Evolutionary conservation across 441 rosid species (phyloP).

Genomic region (Capsella rubella): DNA sequence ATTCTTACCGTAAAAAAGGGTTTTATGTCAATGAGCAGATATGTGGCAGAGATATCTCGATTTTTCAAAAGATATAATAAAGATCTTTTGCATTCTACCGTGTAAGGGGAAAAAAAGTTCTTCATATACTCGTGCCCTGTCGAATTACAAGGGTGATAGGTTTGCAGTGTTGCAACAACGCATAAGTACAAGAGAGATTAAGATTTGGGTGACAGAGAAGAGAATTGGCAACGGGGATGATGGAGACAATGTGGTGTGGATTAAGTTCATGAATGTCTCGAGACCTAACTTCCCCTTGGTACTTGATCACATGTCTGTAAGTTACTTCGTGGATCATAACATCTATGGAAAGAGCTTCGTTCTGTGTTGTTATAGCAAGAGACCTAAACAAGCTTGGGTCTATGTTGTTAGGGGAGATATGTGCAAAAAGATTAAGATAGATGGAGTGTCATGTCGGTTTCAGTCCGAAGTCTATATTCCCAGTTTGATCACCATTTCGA

Average conservation of each 20-base stretch:
- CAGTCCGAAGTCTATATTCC: no score
- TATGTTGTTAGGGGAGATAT: not conserved
- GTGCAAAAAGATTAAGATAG: not conserved
- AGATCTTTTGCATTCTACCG: not conserved
- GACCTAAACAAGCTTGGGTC: not conserved
- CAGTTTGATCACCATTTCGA: no score
- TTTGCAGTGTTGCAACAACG: not conserved
- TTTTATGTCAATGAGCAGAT: no score
- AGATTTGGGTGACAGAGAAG: not conserved
- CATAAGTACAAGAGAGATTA: not conserved
- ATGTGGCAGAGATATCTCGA: not conserved
- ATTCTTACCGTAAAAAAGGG: no score
- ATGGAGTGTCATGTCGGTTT: no score
- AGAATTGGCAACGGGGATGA: not conserved
- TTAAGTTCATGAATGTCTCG: not conserved
- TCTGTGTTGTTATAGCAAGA: not conserved
- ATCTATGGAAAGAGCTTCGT: not conserved
- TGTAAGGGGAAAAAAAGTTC: not conserved
- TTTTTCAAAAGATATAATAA: not conserved
- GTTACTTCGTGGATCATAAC: not conserved
- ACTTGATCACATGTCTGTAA: not conserved
- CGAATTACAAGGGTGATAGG: not conserved
- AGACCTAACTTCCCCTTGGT: not conserved
- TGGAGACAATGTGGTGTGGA: not conserved
- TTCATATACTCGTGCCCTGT: not conserved